A percentile compares a stretch with the other conserved stretches of the same genome.
Conservation (phyloP, 495 filamentous ascomycete genomes). For the Xylaria flabelliformis region DNA sequence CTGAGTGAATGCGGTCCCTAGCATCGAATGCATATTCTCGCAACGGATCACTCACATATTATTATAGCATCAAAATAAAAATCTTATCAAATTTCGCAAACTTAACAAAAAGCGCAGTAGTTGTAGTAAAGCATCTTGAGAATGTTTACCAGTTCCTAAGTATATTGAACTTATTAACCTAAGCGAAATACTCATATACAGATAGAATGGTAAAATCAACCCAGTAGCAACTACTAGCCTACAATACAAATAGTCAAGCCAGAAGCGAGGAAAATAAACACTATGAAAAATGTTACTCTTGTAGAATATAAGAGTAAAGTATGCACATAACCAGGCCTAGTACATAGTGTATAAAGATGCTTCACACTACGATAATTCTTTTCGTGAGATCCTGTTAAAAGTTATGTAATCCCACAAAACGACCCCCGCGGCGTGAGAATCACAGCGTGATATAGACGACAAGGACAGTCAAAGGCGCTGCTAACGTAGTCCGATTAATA, state of each 20-base stretch:
- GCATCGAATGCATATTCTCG: neutral
- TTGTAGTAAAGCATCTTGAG: neutral
- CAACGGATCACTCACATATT: neutral
- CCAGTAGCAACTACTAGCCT: neutral
- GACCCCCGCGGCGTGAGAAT: neutral
- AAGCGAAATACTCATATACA: neutral
- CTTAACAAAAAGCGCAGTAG: neutral
- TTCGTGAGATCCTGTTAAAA: neutral
- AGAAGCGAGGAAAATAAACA: neutral
- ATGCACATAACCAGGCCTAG: neutral
- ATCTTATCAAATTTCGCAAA: neutral
- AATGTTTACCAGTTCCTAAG: neutral
- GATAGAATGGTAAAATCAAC: neutral
- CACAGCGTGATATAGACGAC: neutral
- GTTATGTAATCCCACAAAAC: neutral
- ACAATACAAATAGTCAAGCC: neutral
- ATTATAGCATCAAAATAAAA: neutral
- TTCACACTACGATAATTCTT: neutral
- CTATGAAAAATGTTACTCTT: neutral
- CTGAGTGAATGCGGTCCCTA: neutral
- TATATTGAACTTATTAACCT: neutral
- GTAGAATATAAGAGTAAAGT: neutral
- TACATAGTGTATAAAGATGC: neutral
- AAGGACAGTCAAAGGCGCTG: neutral
- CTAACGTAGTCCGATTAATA: neutral